phyloP scores from a whole-genome alignment of 768 basidiomycete species.

The Kwoniella botswanensis region DNA sequence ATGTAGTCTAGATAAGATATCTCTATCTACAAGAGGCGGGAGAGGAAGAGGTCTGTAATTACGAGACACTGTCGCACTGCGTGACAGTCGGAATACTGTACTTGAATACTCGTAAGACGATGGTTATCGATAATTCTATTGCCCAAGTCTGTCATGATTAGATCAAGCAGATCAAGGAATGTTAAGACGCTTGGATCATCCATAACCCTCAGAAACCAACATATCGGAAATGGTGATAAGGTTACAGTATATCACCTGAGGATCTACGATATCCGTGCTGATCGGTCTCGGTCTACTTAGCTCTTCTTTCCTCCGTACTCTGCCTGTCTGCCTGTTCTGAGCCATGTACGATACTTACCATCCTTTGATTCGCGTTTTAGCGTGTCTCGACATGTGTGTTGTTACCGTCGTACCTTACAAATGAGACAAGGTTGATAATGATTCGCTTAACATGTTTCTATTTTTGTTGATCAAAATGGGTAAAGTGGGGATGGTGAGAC shows the following conservation, averaged over 20 bases:
- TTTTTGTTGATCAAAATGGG: not conserved
- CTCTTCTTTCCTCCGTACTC: not conserved
- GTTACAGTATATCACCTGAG: not conserved
- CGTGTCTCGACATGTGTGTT: not conserved
- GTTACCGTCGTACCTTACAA: not conserved
- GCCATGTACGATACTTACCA: too few relatives aligned
- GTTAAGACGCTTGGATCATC: not conserved
- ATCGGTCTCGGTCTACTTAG: not conserved
- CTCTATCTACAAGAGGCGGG: not conserved
- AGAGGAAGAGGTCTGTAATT: not conserved
- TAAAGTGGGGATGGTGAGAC: not conserved
- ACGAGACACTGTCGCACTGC: too few relatives aligned
- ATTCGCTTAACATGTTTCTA: not conserved
- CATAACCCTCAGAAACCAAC: not conserved
- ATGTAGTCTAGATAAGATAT: slow-evolving; percentile 8
- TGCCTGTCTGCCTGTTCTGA: not conserved
- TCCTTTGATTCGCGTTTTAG: slow-evolving; percentile 11
- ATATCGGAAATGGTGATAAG: not conserved
- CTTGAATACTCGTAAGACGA: too few relatives aligned
- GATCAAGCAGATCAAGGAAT: too few relatives aligned
- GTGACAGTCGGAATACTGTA: too few relatives aligned
- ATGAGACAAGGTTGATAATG: not conserved
- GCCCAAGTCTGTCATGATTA: too few relatives aligned
- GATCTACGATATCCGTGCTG: not conserved
- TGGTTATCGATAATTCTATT: too few relatives aligned